Base-by-base conservation (phyloP, 768 basidiomycete species). In the Phylloporus sp. region DNA sequence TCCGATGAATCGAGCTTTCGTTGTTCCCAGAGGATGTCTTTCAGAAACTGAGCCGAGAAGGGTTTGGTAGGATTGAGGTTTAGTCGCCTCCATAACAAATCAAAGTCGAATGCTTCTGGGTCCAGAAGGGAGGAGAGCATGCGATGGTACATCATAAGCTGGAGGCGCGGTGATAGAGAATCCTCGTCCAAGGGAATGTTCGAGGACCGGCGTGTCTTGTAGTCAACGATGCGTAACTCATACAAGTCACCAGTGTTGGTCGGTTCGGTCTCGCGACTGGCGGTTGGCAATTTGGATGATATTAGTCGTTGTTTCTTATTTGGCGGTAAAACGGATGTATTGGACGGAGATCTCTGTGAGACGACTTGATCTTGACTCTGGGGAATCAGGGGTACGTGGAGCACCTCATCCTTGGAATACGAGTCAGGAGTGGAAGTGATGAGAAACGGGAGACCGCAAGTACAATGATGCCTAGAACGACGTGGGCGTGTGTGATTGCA, bases 391-490 rank as follows among this genome's bases (percentile, higher is more conserved):
- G 50, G 24, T 28, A 55, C 55, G 29, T 54, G 51, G 33, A 63
- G 60, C 14, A 75, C 60, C 63, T 85, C 82, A 44, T 84, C 82
- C 82, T 82, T 53, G 29, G 14, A 6, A n/a, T n/a, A 17, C 11
- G 11, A n/a, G 41, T 61, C 29, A 60, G 31, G n/a, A 21, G 7
- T 0, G 6, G 35, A 8, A 33, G 10, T 3, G 20, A 9, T 20
- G 20, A 5, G 9, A 24, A 1, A 18, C 7, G 33, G 14, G 32
- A 27, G 27, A 36, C 17, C 2, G 50, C 75, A 48, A 31, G n/a
- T 61, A 87, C 92, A 33, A 94, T 86, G 26, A 90, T 70, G 1
- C 92, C 92, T 21, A 80, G 61, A 14, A 94, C 74, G 18, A 86
- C 67, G 44, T 82, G 70, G 21, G 67, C 77, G 21, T 85, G 74